Conservation (phyloP, 768 basidiomycete genomes). For the Panaeolus cyanescens region DNA sequence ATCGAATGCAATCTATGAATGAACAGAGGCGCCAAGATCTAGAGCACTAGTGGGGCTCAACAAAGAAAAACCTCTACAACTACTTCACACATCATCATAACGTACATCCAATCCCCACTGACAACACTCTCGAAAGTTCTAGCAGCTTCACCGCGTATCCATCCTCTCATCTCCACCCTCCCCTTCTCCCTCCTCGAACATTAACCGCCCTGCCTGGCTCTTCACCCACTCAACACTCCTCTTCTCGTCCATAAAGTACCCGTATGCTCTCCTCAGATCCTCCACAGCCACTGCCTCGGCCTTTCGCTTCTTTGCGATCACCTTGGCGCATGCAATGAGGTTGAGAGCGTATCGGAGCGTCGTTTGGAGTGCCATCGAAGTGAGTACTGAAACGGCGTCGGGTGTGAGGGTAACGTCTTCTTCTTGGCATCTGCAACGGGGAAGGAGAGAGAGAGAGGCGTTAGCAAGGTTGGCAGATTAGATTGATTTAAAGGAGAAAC, state of each 20-base stretch:
- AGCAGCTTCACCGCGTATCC: conserved; percentile 15
- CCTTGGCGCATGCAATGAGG: conserved; percentile 89
- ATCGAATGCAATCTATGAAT: no score
- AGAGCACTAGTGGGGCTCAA: no score
- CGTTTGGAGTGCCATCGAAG: conserved; percentile 86
- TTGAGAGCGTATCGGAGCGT: conserved; percentile 94
- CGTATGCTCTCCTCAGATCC: conserved; percentile 83
- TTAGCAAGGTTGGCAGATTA: neutral
- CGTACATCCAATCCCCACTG: neutral
- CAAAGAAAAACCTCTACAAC: no score
- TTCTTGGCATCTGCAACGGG: conserved; percentile 72
- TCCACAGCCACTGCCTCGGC: conserved; percentile 79
- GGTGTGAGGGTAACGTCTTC: conserved; percentile 87
- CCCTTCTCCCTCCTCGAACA: conserved; percentile 69
- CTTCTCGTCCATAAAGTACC: conserved; percentile 92
- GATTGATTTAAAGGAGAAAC: neutral
- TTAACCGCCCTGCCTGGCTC: conserved; percentile 74
- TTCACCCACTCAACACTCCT: conserved; percentile 90
- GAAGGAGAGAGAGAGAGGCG: neutral
- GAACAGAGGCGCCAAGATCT: no score
- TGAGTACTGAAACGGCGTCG: conserved; percentile 77
- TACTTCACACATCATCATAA: neutral
- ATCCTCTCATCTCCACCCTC: conserved; percentile 33
- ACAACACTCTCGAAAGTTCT: no score
- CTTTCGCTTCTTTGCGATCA: conserved; percentile 84